Conservation (phyloP, 1,284 basidiomycete species). For the Trametes hirsuta region DNA sequence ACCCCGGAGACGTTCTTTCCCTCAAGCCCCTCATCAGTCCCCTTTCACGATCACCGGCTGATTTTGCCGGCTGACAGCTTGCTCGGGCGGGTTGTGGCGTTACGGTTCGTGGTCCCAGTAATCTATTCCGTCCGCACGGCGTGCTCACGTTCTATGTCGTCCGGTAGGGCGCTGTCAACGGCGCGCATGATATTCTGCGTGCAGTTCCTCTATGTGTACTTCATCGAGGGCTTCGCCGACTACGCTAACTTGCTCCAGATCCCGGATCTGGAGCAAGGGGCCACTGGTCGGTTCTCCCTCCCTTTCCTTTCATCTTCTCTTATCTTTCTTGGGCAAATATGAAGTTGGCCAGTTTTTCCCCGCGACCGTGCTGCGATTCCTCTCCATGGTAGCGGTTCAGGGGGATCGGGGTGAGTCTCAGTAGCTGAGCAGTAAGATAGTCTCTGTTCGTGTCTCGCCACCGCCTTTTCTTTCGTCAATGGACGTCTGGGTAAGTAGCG, state of each 20-base stretch:
- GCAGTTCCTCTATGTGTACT: conserved; percentile 20
- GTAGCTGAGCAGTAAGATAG: background rate
- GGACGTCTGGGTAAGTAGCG: background rate
- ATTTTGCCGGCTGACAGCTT: background rate
- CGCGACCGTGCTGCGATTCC: too few relatives aligned
- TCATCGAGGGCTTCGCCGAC: conserved; percentile 20
- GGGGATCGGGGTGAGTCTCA: conserved; percentile 10
- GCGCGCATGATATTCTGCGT: conserved; percentile 24
- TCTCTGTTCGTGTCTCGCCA: background rate
- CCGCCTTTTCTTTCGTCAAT: too few relatives aligned
- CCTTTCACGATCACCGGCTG: background rate
- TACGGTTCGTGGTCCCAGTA: background rate
- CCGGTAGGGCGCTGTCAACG: conserved; percentile 15
- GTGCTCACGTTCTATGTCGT: background rate
- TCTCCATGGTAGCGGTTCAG: conserved; percentile 1
- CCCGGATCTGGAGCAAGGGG: too few relatives aligned
- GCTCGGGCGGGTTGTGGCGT: background rate
- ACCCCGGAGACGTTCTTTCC: background rate
- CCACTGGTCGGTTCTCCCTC: conserved; percentile 15
- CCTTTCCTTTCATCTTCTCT: background rate
- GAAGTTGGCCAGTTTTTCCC: background rate
- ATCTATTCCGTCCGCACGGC: too few relatives aligned
- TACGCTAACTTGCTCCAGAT: conserved; percentile 4
- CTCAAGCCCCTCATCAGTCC: conserved; percentile 6
- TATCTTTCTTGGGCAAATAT: too few relatives aligned